Base-by-base conservation (phyloP, 495 filamentous ascomycete species). In the Astrocystis sublimbata region DNA sequence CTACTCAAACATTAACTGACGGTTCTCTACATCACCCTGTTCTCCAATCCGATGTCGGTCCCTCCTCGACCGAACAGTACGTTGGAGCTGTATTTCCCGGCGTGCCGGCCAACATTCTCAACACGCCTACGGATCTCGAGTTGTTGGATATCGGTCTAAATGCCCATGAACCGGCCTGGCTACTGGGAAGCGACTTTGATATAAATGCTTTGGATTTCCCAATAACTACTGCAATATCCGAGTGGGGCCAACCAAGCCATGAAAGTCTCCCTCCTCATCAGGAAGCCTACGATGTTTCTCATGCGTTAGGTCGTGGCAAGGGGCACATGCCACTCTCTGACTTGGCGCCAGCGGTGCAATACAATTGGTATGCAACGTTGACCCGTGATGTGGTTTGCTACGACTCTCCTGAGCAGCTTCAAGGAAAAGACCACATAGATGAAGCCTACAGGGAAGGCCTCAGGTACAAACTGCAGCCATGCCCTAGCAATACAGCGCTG, bases 371-470 rank as follows among this genome's bases (percentile, higher is more conserved):
- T 50, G 19, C 56, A 3, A 59, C 56, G 21, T 40, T 59, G 30
- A 59, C 56, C 43, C 42, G 56, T n/a, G 56, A 59, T 49, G 54
- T 57, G 9, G 56, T 50, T 19, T 59, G 33, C 40, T 23, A 50
- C 31, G 56, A 59, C 23, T 49, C 31, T 4, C 43, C 28, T 38
- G 43, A 49, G 9, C 31, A 59, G 15, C 56, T 49, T 19, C 56
- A 50, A 1, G 56, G 31, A 31, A 42, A 59, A 15, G 56, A 59
- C 21, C 43, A 59, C 5, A 49, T 59, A 47, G 56, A 59, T 40
- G 56, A 59, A 49, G 56, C 56, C 21, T 59, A 59, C 21, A 59
- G 56, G 43, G 56, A 59, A 40, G 56, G 56, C 21, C 56, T 59
- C 42, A 59, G 35, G 31, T 35, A 59, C 50, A 59, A 59, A 28